phyloP scores from a whole-genome alignment of 2,329 filamentous ascomycete genomes.

The Neofusicoccum sp. region DNA sequence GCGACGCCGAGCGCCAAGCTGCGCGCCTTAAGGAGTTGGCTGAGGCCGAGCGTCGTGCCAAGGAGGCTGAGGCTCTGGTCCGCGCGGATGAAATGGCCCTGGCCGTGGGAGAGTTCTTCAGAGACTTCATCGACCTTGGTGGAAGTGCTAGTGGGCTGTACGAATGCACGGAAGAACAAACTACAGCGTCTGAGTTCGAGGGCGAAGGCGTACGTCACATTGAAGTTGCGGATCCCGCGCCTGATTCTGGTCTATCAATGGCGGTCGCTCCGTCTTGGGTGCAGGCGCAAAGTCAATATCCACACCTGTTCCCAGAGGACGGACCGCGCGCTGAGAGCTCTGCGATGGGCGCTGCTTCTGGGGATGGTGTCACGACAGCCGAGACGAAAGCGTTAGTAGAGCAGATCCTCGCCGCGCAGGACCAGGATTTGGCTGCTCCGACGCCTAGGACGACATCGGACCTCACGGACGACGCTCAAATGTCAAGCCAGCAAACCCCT shows the following conservation, averaged over 20 bases:
- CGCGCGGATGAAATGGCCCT: constrained; percentile 16
- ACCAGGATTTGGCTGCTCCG: background rate
- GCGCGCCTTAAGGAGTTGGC: constrained; percentile 7
- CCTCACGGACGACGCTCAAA: constrained; percentile 3
- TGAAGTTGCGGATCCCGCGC: constrained; percentile 6
- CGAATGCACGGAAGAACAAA: background rate
- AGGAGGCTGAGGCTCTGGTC: constrained; percentile 13
- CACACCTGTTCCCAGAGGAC: constrained; percentile 6
- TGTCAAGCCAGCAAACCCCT: background rate
- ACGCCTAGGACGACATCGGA: background rate
- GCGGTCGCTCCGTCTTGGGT: background rate
- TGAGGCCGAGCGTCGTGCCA: constrained; percentile 1
- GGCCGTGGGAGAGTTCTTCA: constrained; percentile 17
- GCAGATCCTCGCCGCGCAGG: background rate
- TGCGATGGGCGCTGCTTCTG: constrained; percentile 17
- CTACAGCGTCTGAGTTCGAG: constrained; percentile 5
- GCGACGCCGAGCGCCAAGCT: constrained; percentile 16
- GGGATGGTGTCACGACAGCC: background rate
- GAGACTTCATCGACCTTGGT: background rate
- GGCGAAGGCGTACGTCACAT: background rate
- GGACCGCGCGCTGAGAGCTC: constrained; percentile 15
- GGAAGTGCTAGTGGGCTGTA: background rate
- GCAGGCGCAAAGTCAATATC: constrained; percentile 4
- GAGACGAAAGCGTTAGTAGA: constrained; percentile 4
- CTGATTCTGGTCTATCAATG: background rate